phyloP scores from a whole-genome alignment of 139 green algal species.

The Auxenochlorella pyrenoidosa region DNA sequence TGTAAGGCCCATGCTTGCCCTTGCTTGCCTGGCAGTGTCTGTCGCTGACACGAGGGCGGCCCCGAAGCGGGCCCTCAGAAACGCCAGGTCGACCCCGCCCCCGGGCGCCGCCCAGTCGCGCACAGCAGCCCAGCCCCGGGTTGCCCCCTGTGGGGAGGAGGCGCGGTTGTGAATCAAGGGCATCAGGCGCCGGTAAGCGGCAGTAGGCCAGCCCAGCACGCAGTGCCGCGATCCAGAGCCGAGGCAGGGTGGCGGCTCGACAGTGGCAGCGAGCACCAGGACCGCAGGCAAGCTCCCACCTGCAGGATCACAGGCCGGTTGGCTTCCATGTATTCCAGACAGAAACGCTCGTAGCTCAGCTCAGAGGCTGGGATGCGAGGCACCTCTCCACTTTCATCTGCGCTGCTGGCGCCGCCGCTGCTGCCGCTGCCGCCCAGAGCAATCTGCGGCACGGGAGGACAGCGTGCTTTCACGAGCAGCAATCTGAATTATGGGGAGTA shows the following conservation, averaged over 20 bases:
- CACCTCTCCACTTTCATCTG: not conserved
- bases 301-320: slow-evolving; percentile 75
- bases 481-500: not conserved
- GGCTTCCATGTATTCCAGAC: slow-evolving; percentile 63
- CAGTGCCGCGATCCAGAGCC: not conserved
- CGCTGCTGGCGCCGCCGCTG: not conserved
- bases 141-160: slow-evolving; percentile 39
- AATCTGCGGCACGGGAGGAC: not conserved
- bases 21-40: slow-evolving; percentile 50
- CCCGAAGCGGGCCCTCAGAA: slow-evolving; percentile 53
- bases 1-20: not conserved
- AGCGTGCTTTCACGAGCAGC: not conserved
- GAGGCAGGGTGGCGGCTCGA: not conserved
- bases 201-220: not conserved
- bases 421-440: not conserved
- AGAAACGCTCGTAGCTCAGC: slow-evolving; percentile 19
- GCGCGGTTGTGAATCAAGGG: not conserved
- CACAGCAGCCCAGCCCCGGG: slow-evolving; percentile 51
- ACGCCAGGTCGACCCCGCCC: slow-evolving; percentile 42
- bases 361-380: not conserved
- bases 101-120: slow-evolving; percentile 55
- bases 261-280: too few species aligned
- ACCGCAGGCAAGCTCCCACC: slow-evolving; percentile 11
- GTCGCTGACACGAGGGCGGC: slow-evolving; percentile 53
- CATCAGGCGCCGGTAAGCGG: not conserved